These are phyloP conservation scores for Acaromyces ingoldii DNA, from an alignment of 1,284 basidiomycete genomes.

Conservation along the genomic window DNA sequence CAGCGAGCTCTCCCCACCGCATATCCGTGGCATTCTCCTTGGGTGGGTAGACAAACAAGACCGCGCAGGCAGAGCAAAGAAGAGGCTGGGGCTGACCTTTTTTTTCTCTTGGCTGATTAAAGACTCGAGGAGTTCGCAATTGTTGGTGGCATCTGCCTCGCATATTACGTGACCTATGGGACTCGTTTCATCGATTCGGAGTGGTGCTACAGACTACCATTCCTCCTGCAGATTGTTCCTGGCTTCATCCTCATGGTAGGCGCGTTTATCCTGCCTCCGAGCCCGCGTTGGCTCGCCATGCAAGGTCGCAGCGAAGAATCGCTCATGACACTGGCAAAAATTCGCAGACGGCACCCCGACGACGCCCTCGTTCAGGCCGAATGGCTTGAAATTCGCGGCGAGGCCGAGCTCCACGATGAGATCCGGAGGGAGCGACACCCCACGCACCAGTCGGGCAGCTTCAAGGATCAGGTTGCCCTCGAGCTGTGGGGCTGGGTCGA, in stretches of 20 bases:
- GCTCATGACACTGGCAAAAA: conserved; percentile 50
- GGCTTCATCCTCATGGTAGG: conserved; percentile 8
- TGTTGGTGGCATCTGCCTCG: conserved; percentile 58
- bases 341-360: conserved; percentile 53
- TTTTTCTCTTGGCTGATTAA: too few relatives aligned
- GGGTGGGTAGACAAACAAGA: too few relatives aligned
- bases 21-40: conserved; percentile 7
- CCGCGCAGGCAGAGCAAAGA: too few relatives aligned
- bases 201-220: conserved; percentile 22
- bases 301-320: conserved; percentile 18
- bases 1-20: conserved; percentile 5
- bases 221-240: conserved; percentile 24
- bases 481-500: conserved; percentile 47
- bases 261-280: conserved; percentile 16
- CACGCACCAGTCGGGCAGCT: conserved; percentile 62
- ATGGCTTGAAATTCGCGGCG: conserved; percentile 43
- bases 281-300: conserved; percentile 27
- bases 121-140: conserved; percentile 68
- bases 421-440: conserved; percentile 50
- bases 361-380: conserved; percentile 22
- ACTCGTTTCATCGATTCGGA: conserved; percentile 41
- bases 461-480: conserved; percentile 60
- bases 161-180: conserved; percentile 52
- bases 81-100: too few relatives aligned
- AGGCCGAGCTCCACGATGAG: conserved; percentile 45